These are phyloP conservation scores for Rhodotorula mucilaginosa DNA, from an alignment of 1,284 basidiomycete genomes.

Conservation along the genomic window DNA sequence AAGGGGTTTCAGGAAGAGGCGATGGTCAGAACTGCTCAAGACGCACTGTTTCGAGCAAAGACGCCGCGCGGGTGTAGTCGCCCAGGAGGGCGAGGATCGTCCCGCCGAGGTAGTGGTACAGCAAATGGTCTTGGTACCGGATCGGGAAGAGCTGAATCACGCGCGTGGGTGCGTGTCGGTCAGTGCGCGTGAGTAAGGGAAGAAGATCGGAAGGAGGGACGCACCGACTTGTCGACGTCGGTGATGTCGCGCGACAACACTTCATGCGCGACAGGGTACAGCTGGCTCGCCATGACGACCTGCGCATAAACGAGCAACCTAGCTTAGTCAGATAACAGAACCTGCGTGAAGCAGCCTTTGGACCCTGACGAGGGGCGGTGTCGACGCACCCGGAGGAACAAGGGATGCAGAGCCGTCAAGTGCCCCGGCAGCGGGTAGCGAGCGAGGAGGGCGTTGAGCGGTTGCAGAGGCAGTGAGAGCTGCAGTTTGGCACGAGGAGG, in stretches of 20 bases:
- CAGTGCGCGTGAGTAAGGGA: background rate
- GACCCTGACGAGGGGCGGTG: background rate
- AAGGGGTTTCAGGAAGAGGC: no score
- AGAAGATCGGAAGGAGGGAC: background rate
- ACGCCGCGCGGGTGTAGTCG: constrained; percentile 64
- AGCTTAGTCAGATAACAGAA: background rate
- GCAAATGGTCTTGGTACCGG: constrained; percentile 67
- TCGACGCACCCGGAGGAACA: constrained; percentile 55
- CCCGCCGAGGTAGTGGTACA: constrained; percentile 73
- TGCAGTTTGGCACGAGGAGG: constrained; percentile 31
- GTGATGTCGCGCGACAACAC: constrained; percentile 27
- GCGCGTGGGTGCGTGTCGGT: background rate
- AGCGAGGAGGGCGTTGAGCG: constrained; percentile 60
- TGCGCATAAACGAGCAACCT: background rate
- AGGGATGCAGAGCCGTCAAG: constrained; percentile 66
- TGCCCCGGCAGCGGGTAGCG: constrained; percentile 60
- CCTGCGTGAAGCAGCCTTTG: no score
- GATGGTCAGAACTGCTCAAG: no score
- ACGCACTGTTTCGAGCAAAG: constrained; percentile 67
- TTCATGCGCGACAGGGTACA: constrained; percentile 12
- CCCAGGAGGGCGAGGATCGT: constrained; percentile 62
- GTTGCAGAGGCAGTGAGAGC: constrained; percentile 58
- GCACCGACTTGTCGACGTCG: constrained; percentile 37
- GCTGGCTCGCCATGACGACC: constrained; percentile 1
- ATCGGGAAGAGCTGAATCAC: constrained; percentile 46